phyloP scores from a whole-genome alignment of 257 asterid genomes.

The Solanum lignicaule region DNA sequence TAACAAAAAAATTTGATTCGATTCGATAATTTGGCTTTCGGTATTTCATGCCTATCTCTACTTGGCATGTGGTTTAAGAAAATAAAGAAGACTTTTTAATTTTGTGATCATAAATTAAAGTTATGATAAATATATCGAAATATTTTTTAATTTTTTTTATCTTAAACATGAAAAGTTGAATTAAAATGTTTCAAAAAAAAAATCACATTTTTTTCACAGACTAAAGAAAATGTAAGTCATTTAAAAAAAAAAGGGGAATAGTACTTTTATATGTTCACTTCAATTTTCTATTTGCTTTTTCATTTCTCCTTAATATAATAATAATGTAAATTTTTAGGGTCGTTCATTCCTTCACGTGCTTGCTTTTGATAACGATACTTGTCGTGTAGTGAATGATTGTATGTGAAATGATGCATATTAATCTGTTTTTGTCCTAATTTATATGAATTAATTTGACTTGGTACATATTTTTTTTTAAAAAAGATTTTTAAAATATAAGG shows the following conservation, averaged over 20 bases:
- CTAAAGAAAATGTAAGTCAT: not conserved
- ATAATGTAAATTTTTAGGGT: not conserved
- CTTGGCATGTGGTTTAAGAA: too few species aligned
- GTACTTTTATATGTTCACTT: not conserved
- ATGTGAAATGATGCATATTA: not conserved
- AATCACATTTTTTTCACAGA: too few species aligned
- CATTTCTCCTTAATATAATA: not conserved
- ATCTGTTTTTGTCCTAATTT: too few species aligned
- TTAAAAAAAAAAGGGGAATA: too few species aligned
- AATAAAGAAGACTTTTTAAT: rapidly evolving
- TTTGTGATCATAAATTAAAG: too few species aligned
- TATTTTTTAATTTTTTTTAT: too few species aligned
- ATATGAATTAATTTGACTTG: too few species aligned
- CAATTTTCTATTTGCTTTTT: not conserved
- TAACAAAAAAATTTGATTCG: rapidly evolving
- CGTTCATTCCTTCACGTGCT: not conserved
- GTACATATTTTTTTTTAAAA: rapidly evolving
- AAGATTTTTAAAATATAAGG: too few species aligned
- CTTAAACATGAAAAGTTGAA: too few species aligned
- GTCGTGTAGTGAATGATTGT: not conserved
- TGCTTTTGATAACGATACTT: not conserved
- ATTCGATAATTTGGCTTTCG: too few species aligned
- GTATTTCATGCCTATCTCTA: not conserved
- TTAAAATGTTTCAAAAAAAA: too few species aligned
- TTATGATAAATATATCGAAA: too few species aligned